These are phyloP conservation scores for Colletotrichum sp. DNA, from an alignment of 2,329 filamentous ascomycete species.

Conservation along the genomic window DNA sequence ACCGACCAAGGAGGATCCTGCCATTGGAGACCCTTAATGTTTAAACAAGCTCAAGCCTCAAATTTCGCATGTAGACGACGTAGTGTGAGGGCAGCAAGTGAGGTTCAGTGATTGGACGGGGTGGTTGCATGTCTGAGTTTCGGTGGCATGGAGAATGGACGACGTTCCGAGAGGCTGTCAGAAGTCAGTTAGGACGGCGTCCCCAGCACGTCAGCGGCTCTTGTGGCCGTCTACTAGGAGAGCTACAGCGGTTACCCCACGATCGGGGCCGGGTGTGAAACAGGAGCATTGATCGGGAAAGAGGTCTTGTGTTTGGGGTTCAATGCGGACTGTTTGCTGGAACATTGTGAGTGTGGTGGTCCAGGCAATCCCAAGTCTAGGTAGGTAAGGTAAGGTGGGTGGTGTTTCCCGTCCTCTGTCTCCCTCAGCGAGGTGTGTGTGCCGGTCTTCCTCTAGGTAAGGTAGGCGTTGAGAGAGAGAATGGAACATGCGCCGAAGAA, in stretches of 20 bases:
- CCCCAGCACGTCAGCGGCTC: background rate
- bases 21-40: background rate
- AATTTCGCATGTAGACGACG: background rate
- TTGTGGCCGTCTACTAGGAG: background rate
- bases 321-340: constrained; percentile 1
- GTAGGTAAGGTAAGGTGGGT: background rate
- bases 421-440: background rate
- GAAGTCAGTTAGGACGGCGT: background rate
- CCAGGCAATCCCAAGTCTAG: background rate
- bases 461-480: background rate
- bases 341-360: background rate
- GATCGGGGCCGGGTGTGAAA: constrained; percentile 8
- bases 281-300: constrained; percentile 18
- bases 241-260: background rate
- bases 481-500: background rate
- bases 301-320: constrained; percentile 18
- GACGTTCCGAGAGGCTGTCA: background rate
- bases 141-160: background rate
- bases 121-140: background rate
- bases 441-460: background rate
- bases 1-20: background rate
- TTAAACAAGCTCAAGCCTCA: background rate
- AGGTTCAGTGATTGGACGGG: background rate
- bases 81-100: background rate
- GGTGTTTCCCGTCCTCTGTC: background rate